Evolutionary conservation across 495 filamentous ascomycete species (phyloP).

Genomic region (Tuber brumale): DNA sequence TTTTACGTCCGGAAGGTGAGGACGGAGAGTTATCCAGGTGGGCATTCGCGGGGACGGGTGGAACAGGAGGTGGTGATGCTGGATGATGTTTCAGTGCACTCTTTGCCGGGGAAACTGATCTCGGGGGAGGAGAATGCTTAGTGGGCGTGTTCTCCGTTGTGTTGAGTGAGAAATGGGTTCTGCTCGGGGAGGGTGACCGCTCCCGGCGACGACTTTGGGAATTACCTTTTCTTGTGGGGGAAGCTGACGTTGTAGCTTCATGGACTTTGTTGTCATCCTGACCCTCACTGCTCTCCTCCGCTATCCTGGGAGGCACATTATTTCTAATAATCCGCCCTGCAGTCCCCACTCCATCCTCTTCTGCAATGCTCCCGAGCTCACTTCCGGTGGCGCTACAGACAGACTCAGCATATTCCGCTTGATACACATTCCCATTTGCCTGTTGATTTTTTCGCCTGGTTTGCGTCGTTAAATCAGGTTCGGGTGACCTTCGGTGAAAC

Average conservation of each 20-base stretch:
- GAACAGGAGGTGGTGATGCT: not conserved
- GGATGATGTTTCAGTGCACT: constrained; percentile 27
- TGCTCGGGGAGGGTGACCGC: constrained; percentile 3
- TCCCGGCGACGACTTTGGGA: not conserved
- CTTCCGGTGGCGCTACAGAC: not conserved
- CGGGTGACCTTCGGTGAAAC: not conserved
- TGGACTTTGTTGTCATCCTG: constrained; percentile 3
- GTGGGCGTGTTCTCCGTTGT: not conserved
- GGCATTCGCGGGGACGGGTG: not conserved
- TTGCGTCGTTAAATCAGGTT: not conserved
- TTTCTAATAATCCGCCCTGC: not conserved
- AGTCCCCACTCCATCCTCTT: constrained; percentile 14
- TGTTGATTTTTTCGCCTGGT: not conserved
- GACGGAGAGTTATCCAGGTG: not conserved
- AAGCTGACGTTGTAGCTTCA: not conserved
- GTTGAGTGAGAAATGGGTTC: not conserved
- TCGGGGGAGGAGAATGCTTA: constrained; percentile 26
- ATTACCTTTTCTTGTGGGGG: constrained; percentile 3
- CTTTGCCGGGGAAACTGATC: constrained; percentile 32
- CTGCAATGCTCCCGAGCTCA: constrained; percentile 33
- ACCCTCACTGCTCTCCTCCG: constrained; percentile 13
- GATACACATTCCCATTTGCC: not conserved
- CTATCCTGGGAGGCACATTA: not conserved
- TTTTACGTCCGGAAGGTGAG: constrained; percentile 1
- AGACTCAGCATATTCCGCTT: constrained; percentile 8